These are phyloP conservation scores for Malus hybrid DNA, from an alignment of 331 rosid genomes.

Conservation along the genomic window DNA sequence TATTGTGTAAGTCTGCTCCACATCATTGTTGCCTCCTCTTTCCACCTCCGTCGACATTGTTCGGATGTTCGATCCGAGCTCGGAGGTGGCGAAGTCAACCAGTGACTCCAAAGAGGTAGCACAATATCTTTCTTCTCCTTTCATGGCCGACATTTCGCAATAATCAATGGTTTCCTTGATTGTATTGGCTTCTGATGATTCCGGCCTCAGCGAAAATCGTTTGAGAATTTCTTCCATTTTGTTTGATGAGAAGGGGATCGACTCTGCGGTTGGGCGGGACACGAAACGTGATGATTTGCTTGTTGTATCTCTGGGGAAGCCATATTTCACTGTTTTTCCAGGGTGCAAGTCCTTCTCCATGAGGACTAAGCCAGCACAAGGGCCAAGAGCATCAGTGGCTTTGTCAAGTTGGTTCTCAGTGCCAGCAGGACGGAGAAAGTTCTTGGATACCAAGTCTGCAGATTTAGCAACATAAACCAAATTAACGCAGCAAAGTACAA, in stretches of 20 bases:
- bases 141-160: not conserved
- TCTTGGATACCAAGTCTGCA: not conserved
- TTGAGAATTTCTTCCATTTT: not conserved
- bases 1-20: not conserved
- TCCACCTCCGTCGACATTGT: not conserved
- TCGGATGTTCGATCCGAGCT: not conserved
- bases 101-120: not conserved
- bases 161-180: not conserved
- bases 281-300: not conserved
- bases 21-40: not conserved
- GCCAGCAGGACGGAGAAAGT: not conserved
- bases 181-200: not conserved
- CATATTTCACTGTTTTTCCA: not conserved
- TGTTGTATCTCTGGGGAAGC: not conserved
- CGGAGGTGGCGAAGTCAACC: not conserved
- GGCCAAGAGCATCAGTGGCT: not conserved
- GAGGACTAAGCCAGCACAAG: not conserved
- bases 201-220: not conserved
- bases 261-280: not conserved
- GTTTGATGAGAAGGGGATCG: not conserved
- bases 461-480: not conserved
- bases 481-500: not conserved
- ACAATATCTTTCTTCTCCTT: not conserved
- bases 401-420: not conserved
- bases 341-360: not conserved